Conservation (phyloP, 1,139 yeast species). For the Candida tetrigidarum region DNA sequence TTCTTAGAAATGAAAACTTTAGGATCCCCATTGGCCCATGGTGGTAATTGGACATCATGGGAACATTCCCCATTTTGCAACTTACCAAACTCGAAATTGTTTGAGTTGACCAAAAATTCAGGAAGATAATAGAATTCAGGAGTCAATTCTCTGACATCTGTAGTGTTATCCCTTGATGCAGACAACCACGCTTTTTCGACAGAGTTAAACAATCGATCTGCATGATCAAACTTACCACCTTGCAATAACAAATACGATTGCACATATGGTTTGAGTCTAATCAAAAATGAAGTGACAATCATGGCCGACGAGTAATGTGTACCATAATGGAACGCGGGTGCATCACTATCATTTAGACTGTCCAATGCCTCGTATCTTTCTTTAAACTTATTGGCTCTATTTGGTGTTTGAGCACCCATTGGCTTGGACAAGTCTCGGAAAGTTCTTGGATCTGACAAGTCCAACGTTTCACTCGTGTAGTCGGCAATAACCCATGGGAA, state of each 20-base stretch:
- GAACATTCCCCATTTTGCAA: slow-evolving; percentile 64
- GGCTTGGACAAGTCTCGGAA: slow-evolving; percentile 82
- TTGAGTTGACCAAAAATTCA: slow-evolving; percentile 68
- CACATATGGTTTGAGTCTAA: slow-evolving; percentile 77
- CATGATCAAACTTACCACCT: slow-evolving; percentile 88
- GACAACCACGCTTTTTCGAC: slow-evolving; percentile 77
- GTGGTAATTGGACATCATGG: slow-evolving; percentile 69
- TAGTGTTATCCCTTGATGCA: slow-evolving; percentile 75
- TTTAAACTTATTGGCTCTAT: slow-evolving; percentile 61
- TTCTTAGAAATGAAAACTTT: slow-evolving; percentile 70
- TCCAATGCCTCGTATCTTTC: slow-evolving; percentile 73
- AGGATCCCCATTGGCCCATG: slow-evolving; percentile 83
- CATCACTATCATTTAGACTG: slow-evolving; percentile 54
- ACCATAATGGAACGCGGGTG: slow-evolving; percentile 87
- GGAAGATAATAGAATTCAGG: slow-evolving; percentile 87
- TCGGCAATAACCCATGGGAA: slow-evolving; percentile 92
- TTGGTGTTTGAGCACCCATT: slow-evolving; percentile 80
- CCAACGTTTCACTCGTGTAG: slow-evolving; percentile 66
- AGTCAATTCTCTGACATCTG: slow-evolving; percentile 83
- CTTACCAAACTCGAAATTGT: slow-evolving; percentile 68
- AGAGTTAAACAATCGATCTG: slow-evolving; percentile 78
- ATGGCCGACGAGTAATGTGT: slow-evolving; percentile 92
- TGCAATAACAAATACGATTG: slow-evolving; percentile 77
- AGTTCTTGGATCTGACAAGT: slow-evolving; percentile 59
- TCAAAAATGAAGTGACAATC: slow-evolving; percentile 82